These are phyloP conservation scores for Apophysomyces ossiformis DNA, from an alignment of 371 early-diverging fungal genomes.

Conservation along the genomic window DNA sequence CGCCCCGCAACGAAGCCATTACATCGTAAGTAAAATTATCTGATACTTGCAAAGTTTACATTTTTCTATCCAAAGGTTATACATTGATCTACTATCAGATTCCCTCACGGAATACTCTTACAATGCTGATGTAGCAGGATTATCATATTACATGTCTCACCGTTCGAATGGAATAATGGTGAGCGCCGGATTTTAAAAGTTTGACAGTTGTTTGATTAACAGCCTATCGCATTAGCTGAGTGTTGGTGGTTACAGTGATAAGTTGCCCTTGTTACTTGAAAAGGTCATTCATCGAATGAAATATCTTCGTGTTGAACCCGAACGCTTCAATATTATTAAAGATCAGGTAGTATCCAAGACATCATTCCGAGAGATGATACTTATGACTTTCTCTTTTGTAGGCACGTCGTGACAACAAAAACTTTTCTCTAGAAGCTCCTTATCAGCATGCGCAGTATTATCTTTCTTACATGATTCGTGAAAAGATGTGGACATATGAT, in stretches of 20 bases:
- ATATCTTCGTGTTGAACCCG: slow-evolving; percentile 56
- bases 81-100: slow-evolving; percentile 75
- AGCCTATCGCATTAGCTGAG: slow-evolving; percentile 34
- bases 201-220: not conserved
- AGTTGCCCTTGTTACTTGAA: slow-evolving; percentile 69
- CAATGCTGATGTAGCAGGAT: slow-evolving; percentile 86
- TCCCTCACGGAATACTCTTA: slow-evolving; percentile 82
- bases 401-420: slow-evolving; percentile 64
- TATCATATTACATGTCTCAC: slow-evolving; percentile 70
- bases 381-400: slow-evolving; percentile 16
- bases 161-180: slow-evolving; percentile 63
- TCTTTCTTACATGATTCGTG: slow-evolving; percentile 68
- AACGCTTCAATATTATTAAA: slow-evolving; percentile 78
- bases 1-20: slow-evolving; percentile 54
- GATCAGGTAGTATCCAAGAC: slow-evolving; percentile 48
- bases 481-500: slow-evolving; percentile 77
- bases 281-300: slow-evolving; percentile 76
- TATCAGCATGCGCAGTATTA: slow-evolving; percentile 78
- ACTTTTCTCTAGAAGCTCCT: slow-evolving; percentile 75
- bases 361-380: not conserved
- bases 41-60: not conserved
- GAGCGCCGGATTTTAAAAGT: slow-evolving; percentile 12
- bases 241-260: slow-evolving; percentile 86
- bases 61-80: slow-evolving; percentile 46
- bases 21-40: slow-evolving; percentile 28